Evolutionary conservation across 352 stramenopile genomes (phyloP).

Genomic region (Pythium rhizo-oryzae): DNA sequence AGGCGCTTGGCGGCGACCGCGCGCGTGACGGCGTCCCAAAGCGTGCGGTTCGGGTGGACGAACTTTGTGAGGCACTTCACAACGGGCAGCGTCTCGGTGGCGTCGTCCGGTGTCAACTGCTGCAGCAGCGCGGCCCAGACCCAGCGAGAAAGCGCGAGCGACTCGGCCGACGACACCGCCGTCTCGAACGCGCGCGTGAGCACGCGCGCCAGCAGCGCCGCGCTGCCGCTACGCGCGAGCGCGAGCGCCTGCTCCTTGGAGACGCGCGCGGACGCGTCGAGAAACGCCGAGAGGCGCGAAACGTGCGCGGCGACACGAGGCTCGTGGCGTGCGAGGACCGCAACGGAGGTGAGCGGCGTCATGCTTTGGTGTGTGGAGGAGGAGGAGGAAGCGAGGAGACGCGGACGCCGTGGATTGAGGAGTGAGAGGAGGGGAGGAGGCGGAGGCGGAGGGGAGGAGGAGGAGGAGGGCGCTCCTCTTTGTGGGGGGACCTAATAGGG

Average conservation of each 20-base stretch:
- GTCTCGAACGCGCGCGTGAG: constrained; percentile 4
- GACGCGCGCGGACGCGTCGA: constrained; percentile 14
- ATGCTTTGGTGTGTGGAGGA: not conserved
- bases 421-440: not conserved
- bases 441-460: not conserved
- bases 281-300: constrained; percentile 2
- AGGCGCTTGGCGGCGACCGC: constrained; percentile 18
- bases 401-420: not conserved
- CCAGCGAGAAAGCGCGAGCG: constrained; percentile 12
- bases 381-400: not conserved
- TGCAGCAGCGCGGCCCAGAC: constrained; percentile 10
- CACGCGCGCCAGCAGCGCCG: constrained; percentile 16
- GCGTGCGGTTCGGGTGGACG: constrained; percentile 19
- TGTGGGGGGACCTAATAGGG: not conserved
- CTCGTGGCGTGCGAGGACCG: constrained; percentile 2
- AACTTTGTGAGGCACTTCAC: constrained; percentile 21
- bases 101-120: not conserved
- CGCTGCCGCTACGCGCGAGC: not conserved
- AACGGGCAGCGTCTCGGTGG: not conserved
- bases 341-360: constrained; percentile 10
- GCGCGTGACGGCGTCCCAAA: constrained; percentile 10
- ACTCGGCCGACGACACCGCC: not conserved
- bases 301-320: constrained; percentile 1
- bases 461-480: not conserved
- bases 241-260: constrained; percentile 8